These are phyloP conservation scores for Russula ochroleuca DNA, from an alignment of 768 basidiomycete genomes.

Conservation along the genomic window DNA sequence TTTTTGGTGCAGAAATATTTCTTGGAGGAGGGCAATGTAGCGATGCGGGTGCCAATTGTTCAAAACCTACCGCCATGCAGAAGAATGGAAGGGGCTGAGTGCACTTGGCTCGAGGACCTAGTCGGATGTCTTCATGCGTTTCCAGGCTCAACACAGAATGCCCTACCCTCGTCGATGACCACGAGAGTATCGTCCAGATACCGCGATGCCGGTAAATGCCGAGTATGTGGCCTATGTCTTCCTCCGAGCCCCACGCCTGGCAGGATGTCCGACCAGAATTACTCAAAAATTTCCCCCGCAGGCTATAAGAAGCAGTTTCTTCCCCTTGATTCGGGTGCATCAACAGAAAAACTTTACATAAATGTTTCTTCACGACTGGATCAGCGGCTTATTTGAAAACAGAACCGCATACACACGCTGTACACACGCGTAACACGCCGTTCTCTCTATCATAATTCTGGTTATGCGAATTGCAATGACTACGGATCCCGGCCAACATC, in stretches of 20 bases:
- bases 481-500: not conserved
- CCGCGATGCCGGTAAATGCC: too few relatives aligned
- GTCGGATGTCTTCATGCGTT: not conserved
- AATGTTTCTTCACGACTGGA: not conserved
- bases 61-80: too few relatives aligned
- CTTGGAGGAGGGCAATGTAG: not conserved
- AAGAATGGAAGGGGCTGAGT: not conserved
- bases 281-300: too few relatives aligned
- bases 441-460: not conserved
- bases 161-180: not conserved
- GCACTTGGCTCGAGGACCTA: not conserved
- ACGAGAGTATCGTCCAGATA: too few relatives aligned
- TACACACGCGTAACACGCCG: too few relatives aligned
- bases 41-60: too few relatives aligned
- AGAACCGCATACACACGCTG: not conserved
- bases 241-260: not conserved
- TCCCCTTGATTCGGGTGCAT: too few relatives aligned
- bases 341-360: not conserved
- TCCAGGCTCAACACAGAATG: not conserved
- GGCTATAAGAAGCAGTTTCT: too few relatives aligned
- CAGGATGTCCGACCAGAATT: not conserved
- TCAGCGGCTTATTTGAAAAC: not conserved
- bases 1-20: not conserved
- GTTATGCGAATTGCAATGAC: not conserved
- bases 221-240: not conserved